phyloP scores from a whole-genome alignment of 441 rosid species.

The Euphorbia schlechtendalii region DNA sequence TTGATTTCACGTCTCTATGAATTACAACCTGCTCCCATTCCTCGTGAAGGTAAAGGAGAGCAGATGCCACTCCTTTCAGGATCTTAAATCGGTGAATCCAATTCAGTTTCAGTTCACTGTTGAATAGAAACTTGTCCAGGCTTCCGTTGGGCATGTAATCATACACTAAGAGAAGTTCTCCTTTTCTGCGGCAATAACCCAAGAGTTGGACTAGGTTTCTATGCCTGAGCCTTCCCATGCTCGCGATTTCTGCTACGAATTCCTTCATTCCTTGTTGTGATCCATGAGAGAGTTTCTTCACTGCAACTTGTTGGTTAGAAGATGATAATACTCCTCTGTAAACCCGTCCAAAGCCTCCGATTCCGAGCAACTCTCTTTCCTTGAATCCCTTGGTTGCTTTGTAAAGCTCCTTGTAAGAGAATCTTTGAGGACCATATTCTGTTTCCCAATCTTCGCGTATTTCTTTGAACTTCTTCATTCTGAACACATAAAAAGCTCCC shows the following conservation, averaged over 20 bases:
- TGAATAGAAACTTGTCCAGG: no score
- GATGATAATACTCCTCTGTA: conserved; percentile 32
- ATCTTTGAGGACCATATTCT: conserved; percentile 35
- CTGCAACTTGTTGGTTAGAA: no score
- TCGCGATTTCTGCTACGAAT: no score
- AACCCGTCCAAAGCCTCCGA: conserved; percentile 36
- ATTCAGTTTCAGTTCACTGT: no score
- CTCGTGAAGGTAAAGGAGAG: conserved; percentile 27
- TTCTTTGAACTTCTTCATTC: conserved; percentile 26
- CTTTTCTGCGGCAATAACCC: no score
- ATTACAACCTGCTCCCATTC: conserved; percentile 33
- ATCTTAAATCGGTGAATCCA: conserved; percentile 34
- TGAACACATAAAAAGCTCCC: conserved; percentile 14
- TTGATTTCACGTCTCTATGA: conserved; percentile 44
- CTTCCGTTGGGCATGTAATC: no score
- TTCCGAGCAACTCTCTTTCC: conserved; percentile 30
- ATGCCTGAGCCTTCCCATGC: no score
- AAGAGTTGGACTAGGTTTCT: no score
- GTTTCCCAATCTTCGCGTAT: conserved; percentile 43
- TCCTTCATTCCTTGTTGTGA: conserved; percentile 35
- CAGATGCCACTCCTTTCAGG: conserved; percentile 40
- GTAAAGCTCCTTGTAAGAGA: no score
- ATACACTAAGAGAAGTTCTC: no score
- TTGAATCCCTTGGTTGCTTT: conserved; percentile 40
- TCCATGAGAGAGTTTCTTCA: conserved; percentile 31